phyloP scores from a whole-genome alignment of 768 basidiomycete species.

The Hygrocybe coccinea region DNA sequence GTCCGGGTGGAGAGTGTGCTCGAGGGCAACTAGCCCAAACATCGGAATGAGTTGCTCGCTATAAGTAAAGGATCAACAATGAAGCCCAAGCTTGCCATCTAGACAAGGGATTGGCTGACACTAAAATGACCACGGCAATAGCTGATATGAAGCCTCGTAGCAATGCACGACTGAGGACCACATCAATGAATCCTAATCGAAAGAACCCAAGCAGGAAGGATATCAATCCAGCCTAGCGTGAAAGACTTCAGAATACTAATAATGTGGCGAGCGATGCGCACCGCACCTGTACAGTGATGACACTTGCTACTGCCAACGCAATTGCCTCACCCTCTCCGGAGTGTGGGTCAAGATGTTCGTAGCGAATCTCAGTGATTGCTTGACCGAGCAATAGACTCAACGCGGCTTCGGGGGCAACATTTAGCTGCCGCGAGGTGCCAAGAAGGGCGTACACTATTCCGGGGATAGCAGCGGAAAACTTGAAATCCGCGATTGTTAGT shows the following conservation, averaged over 20 bases:
- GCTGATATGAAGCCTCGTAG: slow-evolving; percentile 85
- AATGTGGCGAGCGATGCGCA: background rate
- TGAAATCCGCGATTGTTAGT: background rate
- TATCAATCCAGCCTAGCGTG: slow-evolving; percentile 70
- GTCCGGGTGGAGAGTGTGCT: slow-evolving; percentile 52
- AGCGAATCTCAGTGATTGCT: slow-evolving; percentile 66
- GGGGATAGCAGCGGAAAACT: slow-evolving; percentile 85
- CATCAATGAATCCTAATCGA: slow-evolving; percentile 88
- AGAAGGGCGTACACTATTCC: slow-evolving; percentile 87
- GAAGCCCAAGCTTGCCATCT: too few relatives aligned
- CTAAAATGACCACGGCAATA: slow-evolving; percentile 75
- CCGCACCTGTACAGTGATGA: slow-evolving; percentile 78
- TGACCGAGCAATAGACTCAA: slow-evolving; percentile 85
- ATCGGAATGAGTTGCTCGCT: slow-evolving; percentile 87
- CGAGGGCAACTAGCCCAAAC: slow-evolving; percentile 67
- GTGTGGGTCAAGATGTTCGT: slow-evolving; percentile 40
- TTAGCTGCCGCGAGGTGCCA: slow-evolving; percentile 77
- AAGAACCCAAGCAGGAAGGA: slow-evolving; percentile 84
- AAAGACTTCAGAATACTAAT: background rate
- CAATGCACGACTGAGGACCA: slow-evolving; percentile 83
- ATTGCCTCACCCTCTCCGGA: slow-evolving; percentile 43
- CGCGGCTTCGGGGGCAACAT: slow-evolving; percentile 86
- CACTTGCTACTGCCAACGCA: slow-evolving; percentile 66
- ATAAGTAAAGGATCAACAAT: slow-evolving; percentile 1
- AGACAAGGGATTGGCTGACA: slow-evolving; percentile 50